Evolutionary conservation across 1,139 yeast species (phyloP).

Genomic region (Groenewaldozyma auringiensis): DNA sequence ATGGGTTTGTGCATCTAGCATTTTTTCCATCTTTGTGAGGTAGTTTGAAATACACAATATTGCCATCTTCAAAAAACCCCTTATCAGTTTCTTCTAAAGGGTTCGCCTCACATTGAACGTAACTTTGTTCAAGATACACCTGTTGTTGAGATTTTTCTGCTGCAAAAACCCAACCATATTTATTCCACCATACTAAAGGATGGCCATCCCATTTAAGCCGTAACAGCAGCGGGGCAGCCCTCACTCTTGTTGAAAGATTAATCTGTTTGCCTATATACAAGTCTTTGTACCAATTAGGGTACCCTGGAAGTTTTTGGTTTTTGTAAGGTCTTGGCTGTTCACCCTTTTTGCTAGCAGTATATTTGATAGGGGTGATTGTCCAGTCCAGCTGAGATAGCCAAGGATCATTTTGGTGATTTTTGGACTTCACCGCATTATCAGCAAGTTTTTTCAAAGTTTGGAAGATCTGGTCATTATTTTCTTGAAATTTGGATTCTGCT

Average conservation of each 20-base stretch:
- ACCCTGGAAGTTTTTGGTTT: slow-evolving; percentile 78
- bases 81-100: slow-evolving; percentile 25
- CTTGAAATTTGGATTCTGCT: slow-evolving; percentile 62
- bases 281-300: slow-evolving; percentile 88
- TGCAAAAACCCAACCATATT: slow-evolving; percentile 84
- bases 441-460: slow-evolving; percentile 54
- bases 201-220: slow-evolving; percentile 78
- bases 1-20: slow-evolving; percentile 66
- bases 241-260: slow-evolving; percentile 59
- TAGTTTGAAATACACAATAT: slow-evolving; percentile 47
- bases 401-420: slow-evolving; percentile 48
- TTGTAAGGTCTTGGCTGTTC: slow-evolving; percentile 39
- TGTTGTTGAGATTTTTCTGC: slow-evolving; percentile 38
- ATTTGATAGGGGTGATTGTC: slow-evolving; percentile 54
- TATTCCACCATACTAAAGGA: slow-evolving; percentile 73
- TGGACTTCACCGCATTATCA: slow-evolving; percentile 41
- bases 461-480: slow-evolving; percentile 50
- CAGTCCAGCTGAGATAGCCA: slow-evolving; percentile 91
- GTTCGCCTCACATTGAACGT: slow-evolving; percentile 36
- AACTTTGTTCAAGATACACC: slow-evolving; percentile 45
- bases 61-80: slow-evolving; percentile 19
- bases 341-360: slow-evolving; percentile 68
- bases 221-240: slow-evolving; percentile 70
- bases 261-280: slow-evolving; percentile 49
- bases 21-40: slow-evolving; percentile 86